Evolutionary conservation across 2,329 filamentous ascomycete species (phyloP), one percentile per base, ranked within the genome.

Genomic region (Claviceps monticola): DNA sequence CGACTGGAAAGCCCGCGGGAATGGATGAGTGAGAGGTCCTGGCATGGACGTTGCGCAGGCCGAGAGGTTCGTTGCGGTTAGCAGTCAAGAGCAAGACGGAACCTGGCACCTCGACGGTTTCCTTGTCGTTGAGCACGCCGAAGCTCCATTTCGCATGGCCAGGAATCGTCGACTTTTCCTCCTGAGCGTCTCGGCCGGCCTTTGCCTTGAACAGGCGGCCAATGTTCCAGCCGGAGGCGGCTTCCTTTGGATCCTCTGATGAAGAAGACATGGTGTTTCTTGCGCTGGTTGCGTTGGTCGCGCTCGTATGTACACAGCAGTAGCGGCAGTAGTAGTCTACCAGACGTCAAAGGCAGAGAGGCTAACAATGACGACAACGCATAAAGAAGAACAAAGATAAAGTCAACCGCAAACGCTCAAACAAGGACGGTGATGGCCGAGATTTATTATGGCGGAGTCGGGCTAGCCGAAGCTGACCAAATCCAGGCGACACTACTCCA

Each of bases 11-110:
- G 26, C 74, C 73, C 4, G 68, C 65, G 1, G 76, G 74, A 38
- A 80, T 69, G 8, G 78, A 79, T 14, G 79, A 82, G 39, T 53
- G 53, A 4, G 53, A 55, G 17, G 53, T 55, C 45, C 54, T 50
- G 21, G 53, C 53, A 23, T 46, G 47, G 4, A 51, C 47, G 37
- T 54, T 43, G 43, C 52, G 52, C 37, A 57, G 43, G 21, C 55
- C 56, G 19, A 56, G 55, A 19, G 56, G 55, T 39, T 56, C 52
- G 16, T 56, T 57, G 43, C 55, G 56, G 21, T 55, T 46, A 34
- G 56, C 42, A 26, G 56, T 53, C 13, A 57, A 52, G 13, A 57
- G 49, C 38, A 57, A 41, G 17, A 57, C 56, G 46, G 56, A 57
- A 55, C 54, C 54, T 44, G 54, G 54, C 16, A 55, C 54, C 36